phyloP scores from a whole-genome alignment of 345 rosid genomes.

The Populus simonii region DNA sequence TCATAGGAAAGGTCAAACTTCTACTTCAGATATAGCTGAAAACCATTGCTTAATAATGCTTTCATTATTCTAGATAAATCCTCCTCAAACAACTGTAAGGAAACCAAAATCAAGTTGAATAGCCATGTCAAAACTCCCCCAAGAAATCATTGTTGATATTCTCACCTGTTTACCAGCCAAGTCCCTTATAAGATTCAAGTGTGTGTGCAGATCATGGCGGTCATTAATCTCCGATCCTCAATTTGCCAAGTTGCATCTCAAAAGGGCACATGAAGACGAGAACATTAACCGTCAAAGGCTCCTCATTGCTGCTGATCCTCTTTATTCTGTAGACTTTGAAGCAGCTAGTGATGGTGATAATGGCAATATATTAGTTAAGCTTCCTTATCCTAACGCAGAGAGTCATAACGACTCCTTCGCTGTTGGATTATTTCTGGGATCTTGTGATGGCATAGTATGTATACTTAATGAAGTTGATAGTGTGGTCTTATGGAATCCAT shows the following conservation, averaged over 20 bases:
- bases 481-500: conserved; percentile 40
- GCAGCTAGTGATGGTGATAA: background rate
- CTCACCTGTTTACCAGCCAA: conserved; percentile 1
- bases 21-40: background rate
- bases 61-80: too few species aligned
- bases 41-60: background rate
- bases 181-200: background rate
- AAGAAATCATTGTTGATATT: background rate
- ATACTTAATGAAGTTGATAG: conserved; percentile 18
- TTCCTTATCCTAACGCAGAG: background rate
- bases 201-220: background rate
- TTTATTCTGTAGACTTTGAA: conserved; percentile 24
- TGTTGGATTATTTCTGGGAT: conserved; percentile 25
- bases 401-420: background rate
- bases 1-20: too few species aligned
- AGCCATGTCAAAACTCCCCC: conserved; percentile 3
- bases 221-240: background rate
- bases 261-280: conserved; percentile 5
- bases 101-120: background rate
- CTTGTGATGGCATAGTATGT: conserved; percentile 40
- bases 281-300: conserved; percentile 16
- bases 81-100: background rate
- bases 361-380: background rate
- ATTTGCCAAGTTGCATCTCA: conserved; percentile 21
- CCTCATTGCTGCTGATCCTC: conserved; percentile 26